A percentile compares a stretch with the other conserved stretches of the same genome.
phyloP scores from a whole-genome alignment of 2,329 filamentous ascomycete species.

The Cordyceps fumosorosea region DNA sequence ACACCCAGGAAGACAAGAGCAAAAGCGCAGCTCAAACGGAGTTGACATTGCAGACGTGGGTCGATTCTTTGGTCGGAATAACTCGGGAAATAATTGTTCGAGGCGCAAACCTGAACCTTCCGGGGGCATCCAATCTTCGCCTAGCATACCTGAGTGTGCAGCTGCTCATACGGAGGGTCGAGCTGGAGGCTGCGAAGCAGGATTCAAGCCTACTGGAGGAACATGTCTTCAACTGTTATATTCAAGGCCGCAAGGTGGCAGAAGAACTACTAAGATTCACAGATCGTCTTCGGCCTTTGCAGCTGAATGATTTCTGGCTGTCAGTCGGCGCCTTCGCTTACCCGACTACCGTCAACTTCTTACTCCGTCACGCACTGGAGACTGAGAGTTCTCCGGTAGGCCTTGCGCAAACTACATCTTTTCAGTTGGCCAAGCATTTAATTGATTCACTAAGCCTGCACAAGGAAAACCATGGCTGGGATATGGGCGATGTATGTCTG shows the following conservation, averaged over 20 bases:
- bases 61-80: constrained; percentile 32
- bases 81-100: constrained; percentile 35
- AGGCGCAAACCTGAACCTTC: constrained; percentile 32
- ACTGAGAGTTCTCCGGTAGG: constrained; percentile 30
- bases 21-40: constrained; percentile 29
- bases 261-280: constrained; percentile 44
- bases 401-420: constrained; percentile 30
- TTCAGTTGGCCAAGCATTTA: constrained; percentile 38
- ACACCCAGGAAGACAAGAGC: constrained; percentile 24
- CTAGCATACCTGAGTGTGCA: constrained; percentile 43
- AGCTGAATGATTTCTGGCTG: constrained; percentile 45
- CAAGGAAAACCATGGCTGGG: constrained; percentile 36
- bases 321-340: constrained; percentile 40
- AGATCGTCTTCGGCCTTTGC: constrained; percentile 36
- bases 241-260: constrained; percentile 36
- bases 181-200: constrained; percentile 35
- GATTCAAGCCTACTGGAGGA: constrained; percentile 17
- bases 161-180: constrained; percentile 40
- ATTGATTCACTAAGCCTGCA: constrained; percentile 33
- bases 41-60: constrained; percentile 35
- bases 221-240: constrained; percentile 26
- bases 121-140: constrained; percentile 44
- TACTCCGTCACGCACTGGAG: constrained; percentile 42
- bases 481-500: constrained; percentile 44
- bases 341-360: constrained; percentile 42